A percentile compares a stretch with the other conserved stretches of the same genome.
Conservation (phyloP, 441 rosid genomes). For the Rhodomyrtus psidioides region DNA sequence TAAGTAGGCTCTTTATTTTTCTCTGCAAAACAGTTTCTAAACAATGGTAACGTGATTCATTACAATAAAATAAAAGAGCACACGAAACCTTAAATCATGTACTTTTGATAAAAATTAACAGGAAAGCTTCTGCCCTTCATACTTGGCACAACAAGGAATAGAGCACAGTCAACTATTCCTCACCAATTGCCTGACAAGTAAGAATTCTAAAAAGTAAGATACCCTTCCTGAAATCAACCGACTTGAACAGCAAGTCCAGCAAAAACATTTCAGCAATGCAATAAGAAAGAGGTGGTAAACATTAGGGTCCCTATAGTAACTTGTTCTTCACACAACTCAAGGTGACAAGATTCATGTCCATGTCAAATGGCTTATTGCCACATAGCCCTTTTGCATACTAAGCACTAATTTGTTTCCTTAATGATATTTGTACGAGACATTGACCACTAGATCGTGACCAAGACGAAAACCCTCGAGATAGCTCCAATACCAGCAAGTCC, state of each 20-base stretch:
- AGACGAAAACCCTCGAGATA: not conserved
- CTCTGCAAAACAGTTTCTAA: conserved; percentile 40
- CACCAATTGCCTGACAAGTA: not conserved
- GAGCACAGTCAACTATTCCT: not conserved
- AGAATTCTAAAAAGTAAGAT: not conserved
- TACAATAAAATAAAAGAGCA: not conserved
- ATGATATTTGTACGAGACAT: not conserved
- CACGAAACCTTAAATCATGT: not conserved
- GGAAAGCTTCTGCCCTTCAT: not conserved
- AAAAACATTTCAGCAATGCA: not conserved
- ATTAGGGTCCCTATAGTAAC: not conserved
- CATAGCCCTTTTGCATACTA: not conserved
- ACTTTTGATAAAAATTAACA: not conserved
- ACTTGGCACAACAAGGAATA: not conserved
- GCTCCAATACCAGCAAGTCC: not conserved
- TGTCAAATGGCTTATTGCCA: not conserved
- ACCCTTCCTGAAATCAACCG: not conserved
- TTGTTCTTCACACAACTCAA: not conserved
- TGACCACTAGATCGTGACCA: not conserved
- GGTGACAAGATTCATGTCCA: not conserved
- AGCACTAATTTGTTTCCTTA: not conserved
- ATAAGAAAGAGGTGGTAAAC: not conserved
- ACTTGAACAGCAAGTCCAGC: not conserved
- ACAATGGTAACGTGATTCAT: not conserved
- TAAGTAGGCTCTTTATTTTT: conserved; percentile 38